Evolutionary conservation across 345 rosid species (phyloP), one percentile per base, ranked within the genome.

Genomic region (Dovyalis caffra): DNA sequence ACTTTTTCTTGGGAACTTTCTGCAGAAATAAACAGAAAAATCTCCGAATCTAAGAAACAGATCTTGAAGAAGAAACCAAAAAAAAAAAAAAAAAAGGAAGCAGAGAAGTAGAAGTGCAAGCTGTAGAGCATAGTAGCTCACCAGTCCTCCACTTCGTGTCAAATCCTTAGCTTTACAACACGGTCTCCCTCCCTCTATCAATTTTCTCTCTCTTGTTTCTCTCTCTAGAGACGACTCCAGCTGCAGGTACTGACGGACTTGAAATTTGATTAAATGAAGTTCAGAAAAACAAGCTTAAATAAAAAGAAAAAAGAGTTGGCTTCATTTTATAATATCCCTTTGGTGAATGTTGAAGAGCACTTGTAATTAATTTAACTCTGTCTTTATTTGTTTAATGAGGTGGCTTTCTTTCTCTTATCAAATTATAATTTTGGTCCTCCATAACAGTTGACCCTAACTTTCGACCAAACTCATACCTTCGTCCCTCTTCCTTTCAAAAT

Each of bases 81-180:
- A 5, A 8, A 61, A 0, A 40, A 9, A 2, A 40, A 31, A 65
- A 68, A 64, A 57, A 63, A 34, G 23, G 12, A 25, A 8, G 40
- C 3, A 73, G 60, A 37, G 25, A 29, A 28, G 38, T 28, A 65
- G 0, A 53, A n/a, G 62, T 8, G 25, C 49, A 76, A 26, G 21
- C 62, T 43, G 32, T 56, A 3, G 35, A 23, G 3, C 70, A 65
- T 64, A 62, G 29, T 45, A 64, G 65, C 83, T 77, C 74, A 75
- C 81, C 83, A 16, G 9, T 18, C 35, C 21, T 37, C 49, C 64
- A 6, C 61, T 32, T 40, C 29, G 69, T 65, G 68, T 72, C 76
- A 71, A 79, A 80, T 76, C 84, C 75, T 76, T 29, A 20, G 51
- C 76, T 80, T 76, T 68, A 33, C 38, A 83, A 77, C 85, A 70